A percentile compares a stretch with the other conserved stretches of the same genome.
Evolutionary conservation across 352 stramenopile genomes (phyloP).

Genomic region (Phytophthora colocasiae): DNA sequence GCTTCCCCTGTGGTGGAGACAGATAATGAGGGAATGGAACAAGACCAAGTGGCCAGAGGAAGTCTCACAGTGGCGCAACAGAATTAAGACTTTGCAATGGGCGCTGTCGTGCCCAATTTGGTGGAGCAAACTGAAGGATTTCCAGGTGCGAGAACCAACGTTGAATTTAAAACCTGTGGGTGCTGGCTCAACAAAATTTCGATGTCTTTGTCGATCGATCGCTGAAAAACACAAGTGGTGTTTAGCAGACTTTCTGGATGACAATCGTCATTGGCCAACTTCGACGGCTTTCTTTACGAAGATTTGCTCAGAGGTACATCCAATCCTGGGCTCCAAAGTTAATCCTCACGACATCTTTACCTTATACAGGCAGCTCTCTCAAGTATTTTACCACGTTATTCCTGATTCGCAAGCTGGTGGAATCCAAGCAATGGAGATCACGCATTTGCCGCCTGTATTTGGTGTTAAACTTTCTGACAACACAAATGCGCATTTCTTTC

Average conservation of each 20-base stretch:
- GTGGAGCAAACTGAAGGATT: neutral
- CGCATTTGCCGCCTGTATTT: neutral
- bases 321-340: neutral
- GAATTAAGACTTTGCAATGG: neutral
- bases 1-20: neutral
- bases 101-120: neutral
- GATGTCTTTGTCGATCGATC: neutral
- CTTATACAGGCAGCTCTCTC: neutral
- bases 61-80: neutral
- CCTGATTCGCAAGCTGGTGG: neutral
- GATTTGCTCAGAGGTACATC: neutral
- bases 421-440: neutral
- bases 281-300: neutral
- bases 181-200: neutral
- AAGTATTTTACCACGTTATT: neutral
- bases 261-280: neutral
- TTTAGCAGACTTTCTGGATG: neutral
- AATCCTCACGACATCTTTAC: neutral
- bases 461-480: neutral
- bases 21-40: neutral
- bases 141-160: neutral
- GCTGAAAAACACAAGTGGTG: neutral
- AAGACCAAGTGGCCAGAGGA: neutral
- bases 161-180: neutral
- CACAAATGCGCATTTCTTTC: too few relatives aligned